Percentiles rank a stretch among this genome's conserved stretches.
Conservation (phyloP, 768 basidiomycete species). For the Suillus brevipes region DNA sequence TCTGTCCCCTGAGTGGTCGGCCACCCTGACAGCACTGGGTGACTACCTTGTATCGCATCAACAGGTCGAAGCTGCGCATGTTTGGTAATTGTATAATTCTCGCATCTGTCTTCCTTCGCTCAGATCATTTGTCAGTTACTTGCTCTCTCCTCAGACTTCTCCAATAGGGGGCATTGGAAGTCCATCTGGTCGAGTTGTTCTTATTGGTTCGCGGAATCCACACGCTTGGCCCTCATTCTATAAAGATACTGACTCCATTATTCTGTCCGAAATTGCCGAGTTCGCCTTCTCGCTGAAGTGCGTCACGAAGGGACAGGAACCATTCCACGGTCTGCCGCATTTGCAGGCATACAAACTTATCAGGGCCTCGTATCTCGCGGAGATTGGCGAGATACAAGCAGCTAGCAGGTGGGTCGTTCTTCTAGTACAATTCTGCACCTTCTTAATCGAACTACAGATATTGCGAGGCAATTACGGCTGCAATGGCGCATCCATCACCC, state of each 20-base stretch:
- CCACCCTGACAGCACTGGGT: conserved; percentile 80
- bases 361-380: conserved; percentile 73
- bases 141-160: conserved; percentile 83
- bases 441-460: conserved; percentile 58
- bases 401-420: conserved; percentile 67
- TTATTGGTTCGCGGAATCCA: conserved; percentile 73
- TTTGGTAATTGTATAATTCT: conserved; percentile 60
- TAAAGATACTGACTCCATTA: conserved; percentile 71
- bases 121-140: conserved; percentile 53
- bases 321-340: conserved; percentile 79
- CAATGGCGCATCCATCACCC: conserved; percentile 60
- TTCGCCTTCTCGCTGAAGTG: conserved; percentile 82
- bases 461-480: conserved; percentile 82
- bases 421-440: conserved; percentile 10
- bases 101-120: neutral
- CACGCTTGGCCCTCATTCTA: conserved; percentile 48
- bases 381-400: conserved; percentile 73
- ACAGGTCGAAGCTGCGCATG: conserved; percentile 85
- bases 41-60: conserved; percentile 74
- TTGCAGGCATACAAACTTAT: conserved; percentile 87
- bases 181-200: conserved; percentile 62
- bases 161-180: conserved; percentile 70
- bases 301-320: conserved; percentile 79
- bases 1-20: conserved; percentile 64
- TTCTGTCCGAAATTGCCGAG: conserved; percentile 89